Conservation (phyloP, 805 yeast species). For the Lipomyces orientalis region DNA sequence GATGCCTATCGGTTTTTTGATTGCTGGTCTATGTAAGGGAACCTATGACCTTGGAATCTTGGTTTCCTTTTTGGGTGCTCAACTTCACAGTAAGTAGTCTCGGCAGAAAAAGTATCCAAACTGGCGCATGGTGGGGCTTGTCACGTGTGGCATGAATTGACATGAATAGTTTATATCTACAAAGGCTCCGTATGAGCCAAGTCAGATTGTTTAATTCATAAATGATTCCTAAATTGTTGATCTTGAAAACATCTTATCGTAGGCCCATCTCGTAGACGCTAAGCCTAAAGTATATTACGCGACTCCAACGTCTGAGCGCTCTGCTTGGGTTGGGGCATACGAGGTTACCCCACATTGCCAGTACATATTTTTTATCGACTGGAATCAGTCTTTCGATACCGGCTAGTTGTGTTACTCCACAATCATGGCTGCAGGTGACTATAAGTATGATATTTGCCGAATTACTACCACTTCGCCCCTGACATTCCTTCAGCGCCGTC, state of each 20-base stretch:
- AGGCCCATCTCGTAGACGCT: no score
- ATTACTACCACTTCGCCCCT: background rate
- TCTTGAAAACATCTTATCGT: no score
- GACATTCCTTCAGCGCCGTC: conserved; percentile 39
- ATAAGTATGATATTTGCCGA: conserved; percentile 19
- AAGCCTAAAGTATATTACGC: no score
- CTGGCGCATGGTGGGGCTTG: background rate
- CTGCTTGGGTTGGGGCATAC: no score
- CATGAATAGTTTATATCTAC: background rate
- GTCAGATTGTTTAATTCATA: background rate
- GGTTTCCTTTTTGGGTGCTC: conserved; percentile 23
- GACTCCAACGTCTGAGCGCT: no score
- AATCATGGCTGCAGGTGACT: conserved; percentile 18
- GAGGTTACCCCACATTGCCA: no score
- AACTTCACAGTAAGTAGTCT: conserved; percentile 21
- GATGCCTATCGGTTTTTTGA: conserved; percentile 44
- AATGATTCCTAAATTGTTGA: no score
- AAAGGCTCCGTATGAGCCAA: background rate
- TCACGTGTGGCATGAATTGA: background rate
- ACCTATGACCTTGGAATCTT: conserved; percentile 45
- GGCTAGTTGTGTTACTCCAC: background rate
- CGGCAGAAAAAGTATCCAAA: background rate
- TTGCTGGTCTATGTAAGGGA: conserved; percentile 47
- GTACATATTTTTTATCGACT: no score
- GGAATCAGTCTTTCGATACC: no score